Evolutionary conservation across 805 yeast genomes (phyloP), one percentile per base, ranked within the genome.

Genomic region (Yarrowia sp.): DNA sequence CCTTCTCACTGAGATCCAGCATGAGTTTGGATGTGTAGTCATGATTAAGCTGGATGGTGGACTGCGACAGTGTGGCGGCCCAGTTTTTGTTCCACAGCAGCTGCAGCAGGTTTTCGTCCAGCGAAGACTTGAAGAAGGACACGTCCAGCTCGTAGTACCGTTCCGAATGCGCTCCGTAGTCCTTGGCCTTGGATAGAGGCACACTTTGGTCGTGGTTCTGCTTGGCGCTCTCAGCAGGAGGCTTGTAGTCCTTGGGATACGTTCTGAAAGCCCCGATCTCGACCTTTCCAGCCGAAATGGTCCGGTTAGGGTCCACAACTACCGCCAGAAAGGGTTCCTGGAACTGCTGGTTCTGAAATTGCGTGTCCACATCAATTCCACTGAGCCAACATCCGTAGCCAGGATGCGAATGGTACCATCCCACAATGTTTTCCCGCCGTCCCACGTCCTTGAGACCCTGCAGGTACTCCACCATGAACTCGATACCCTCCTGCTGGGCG

Each of bases 371-470:
- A 77, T 94, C 98, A 46, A 94, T 92, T 4, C 95, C 96, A 67
- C 95, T 88, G 52, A 94, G 78, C 97, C 98, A 94, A 76, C 98
- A 93, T 17, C 97, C 98, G 76, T 92, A 94, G 0, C 97, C 97
- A 0, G 99, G 99, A 77, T 94, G 99, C 6, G 94, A 92, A 77
- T 83, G 98, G 78, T 95, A 94, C 99, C 99, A 94, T 10, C 99
- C 99, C 15, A 95, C 91, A 24, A 94, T 89, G 72, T 90, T 84
- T 70, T 90, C 88, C n/a, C 75, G 69, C n/a, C 84, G 76, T 0
- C 85, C 85, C 19, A 82, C 79, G 33, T 79, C 77, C 73, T 85
- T 84, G 70, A 85, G 76, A 49, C 82, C 79, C 67, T 87, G 87
- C 64, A 90, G 79, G 76, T 90, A 92, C 69, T 86, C 88, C 1